These are phyloP conservation scores for Trypanosoma theileri DNA, from an alignment of 208 protist genomes.

Conservation along the genomic window DNA sequence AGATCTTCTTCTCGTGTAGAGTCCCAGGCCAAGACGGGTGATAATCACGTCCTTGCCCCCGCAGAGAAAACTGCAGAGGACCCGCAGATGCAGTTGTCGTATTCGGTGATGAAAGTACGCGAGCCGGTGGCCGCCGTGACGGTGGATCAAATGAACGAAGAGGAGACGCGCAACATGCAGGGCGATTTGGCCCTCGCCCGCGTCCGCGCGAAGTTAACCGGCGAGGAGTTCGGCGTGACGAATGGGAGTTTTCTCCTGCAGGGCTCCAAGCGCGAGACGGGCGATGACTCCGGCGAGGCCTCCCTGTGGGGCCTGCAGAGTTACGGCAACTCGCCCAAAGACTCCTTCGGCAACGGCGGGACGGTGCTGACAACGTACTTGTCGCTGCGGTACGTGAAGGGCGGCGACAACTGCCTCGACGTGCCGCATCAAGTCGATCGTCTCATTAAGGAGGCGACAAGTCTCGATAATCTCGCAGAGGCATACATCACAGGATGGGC, in stretches of 20 bases:
- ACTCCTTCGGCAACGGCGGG: constrained; percentile 20
- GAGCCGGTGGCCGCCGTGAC: constrained; percentile 15
- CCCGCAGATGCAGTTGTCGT: constrained; percentile 74
- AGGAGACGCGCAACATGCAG: constrained; percentile 86
- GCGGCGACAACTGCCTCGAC: constrained; percentile 60
- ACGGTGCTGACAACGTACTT: constrained; percentile 78
- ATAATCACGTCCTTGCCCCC: background rate
- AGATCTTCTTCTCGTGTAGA: constrained; percentile 15
- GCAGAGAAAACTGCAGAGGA: constrained; percentile 29
- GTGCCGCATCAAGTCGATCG: constrained; percentile 87
- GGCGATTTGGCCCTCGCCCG: constrained; percentile 81
- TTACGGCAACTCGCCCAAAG: constrained; percentile 32
- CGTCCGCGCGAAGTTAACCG: constrained; percentile 85
- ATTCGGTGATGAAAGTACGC: constrained; percentile 55
- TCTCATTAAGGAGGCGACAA: constrained; percentile 88
- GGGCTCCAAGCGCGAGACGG: constrained; percentile 35
- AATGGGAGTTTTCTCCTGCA: constrained; percentile 68
- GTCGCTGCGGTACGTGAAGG: constrained; percentile 56
- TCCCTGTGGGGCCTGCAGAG: constrained; percentile 56
- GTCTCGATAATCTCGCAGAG: constrained; percentile 85
- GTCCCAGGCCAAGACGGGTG: background rate
- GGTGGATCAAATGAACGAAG: constrained; percentile 32
- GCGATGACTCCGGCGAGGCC: constrained; percentile 24
- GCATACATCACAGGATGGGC: constrained; percentile 91
- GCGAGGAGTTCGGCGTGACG: constrained; percentile 78